These are phyloP conservation scores for Didymella lethalis DNA, from an alignment of 2,329 filamentous ascomycete genomes.

Conservation along the genomic window DNA sequence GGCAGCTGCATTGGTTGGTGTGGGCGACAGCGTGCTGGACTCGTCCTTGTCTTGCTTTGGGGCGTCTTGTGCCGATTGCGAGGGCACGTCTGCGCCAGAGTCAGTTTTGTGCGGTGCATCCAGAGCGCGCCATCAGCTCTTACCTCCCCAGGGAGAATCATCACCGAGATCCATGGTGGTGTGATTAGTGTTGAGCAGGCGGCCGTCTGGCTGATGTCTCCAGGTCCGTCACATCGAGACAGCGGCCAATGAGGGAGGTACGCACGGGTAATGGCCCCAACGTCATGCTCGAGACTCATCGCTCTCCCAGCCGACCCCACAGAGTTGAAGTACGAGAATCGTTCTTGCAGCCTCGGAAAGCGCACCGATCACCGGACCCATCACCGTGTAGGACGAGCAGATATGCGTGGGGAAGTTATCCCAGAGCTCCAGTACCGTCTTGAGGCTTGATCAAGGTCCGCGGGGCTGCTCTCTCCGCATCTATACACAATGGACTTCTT, in stretches of 20 bases:
- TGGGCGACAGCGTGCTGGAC: conserved; percentile 38
- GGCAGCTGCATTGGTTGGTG: conserved; percentile 29
- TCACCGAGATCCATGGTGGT: conserved; percentile 54
- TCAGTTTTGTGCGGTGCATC: conserved; percentile 23
- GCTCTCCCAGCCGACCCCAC: not conserved
- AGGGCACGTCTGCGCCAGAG: conserved; percentile 56
- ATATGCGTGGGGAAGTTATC: not conserved
- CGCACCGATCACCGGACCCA: not conserved
- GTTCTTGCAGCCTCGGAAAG: not conserved
- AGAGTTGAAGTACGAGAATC: not conserved
- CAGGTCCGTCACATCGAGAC: conserved; percentile 15
- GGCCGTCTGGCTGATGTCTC: conserved; percentile 20
- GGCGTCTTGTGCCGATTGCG: conserved; percentile 43
- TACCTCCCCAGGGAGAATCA: conserved; percentile 55
- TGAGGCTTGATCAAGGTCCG: not conserved
- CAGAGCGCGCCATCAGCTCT: conserved; percentile 11
- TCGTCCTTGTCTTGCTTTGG: conserved; percentile 47
- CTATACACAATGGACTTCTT: not conserved
- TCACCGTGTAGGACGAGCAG: not conserved
- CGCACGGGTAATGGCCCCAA: conserved; percentile 20
- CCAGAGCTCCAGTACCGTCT: not conserved
- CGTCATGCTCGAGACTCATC: conserved; percentile 14
- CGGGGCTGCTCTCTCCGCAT: not conserved
- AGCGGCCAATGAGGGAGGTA: conserved; percentile 16
- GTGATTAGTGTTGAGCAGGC: conserved; percentile 21